These are phyloP conservation scores for Lanmaoa rubissima DNA, from an alignment of 768 basidiomycete genomes.

Conservation along the genomic window DNA sequence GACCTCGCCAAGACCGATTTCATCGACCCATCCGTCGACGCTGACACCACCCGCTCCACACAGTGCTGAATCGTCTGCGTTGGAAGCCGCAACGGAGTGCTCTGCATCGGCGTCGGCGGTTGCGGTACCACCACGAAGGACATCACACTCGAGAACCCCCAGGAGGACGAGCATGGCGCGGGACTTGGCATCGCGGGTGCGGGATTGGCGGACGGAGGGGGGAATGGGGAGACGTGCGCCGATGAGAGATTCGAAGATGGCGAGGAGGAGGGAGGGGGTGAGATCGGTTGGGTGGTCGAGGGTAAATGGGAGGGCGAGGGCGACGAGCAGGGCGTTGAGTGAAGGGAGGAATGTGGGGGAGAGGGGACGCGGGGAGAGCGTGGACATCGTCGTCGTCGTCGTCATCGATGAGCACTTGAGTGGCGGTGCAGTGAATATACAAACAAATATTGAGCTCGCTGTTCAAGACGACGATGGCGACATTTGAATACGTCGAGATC, in stretches of 20 bases:
- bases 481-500: slow-evolving; percentile 41
- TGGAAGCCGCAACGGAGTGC: slow-evolving; percentile 6
- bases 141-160: slow-evolving; percentile 67
- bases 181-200: slow-evolving; percentile 42
- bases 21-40: slow-evolving; percentile 35
- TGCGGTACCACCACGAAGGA: slow-evolving; percentile 51
- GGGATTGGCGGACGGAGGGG: slow-evolving; percentile 34
- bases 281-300: slow-evolving; percentile 58
- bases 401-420: not conserved
- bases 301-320: slow-evolving; percentile 44
- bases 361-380: slow-evolving; percentile 14
- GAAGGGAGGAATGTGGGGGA: slow-evolving; percentile 17
- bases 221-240: slow-evolving; percentile 50
- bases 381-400: slow-evolving; percentile 14
- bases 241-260: slow-evolving; percentile 64
- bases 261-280: slow-evolving; percentile 69
- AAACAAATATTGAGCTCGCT: not conserved
- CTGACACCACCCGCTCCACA: slow-evolving; percentile 24
- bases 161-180: slow-evolving; percentile 74
- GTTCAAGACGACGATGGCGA: slow-evolving; percentile 25
- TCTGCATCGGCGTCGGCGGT: not conserved
- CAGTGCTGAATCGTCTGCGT: slow-evolving; percentile 29
- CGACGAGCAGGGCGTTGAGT: slow-evolving; percentile 47
- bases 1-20: slow-evolving; percentile 62
- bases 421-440: slow-evolving; percentile 6